Percentiles rank a stretch among this genome's conserved stretches.
Conservation (phyloP, 2,329 filamentous ascomycete species). For the Akanthomyces uredinophilus region DNA sequence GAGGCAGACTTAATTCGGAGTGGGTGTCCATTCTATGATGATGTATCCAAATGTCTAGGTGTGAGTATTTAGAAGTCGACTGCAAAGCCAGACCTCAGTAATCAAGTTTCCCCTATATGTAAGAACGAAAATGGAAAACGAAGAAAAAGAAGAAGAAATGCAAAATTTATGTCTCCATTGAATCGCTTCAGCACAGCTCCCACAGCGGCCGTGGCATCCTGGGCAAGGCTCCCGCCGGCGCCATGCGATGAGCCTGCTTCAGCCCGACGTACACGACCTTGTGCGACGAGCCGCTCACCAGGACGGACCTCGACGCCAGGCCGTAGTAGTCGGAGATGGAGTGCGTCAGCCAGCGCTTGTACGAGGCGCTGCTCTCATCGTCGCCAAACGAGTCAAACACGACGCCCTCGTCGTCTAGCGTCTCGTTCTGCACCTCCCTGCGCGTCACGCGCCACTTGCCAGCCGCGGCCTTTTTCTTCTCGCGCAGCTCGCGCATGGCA, state of each 20-base stretch:
- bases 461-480: slow-evolving; percentile 39
- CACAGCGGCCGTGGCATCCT: slow-evolving; percentile 58
- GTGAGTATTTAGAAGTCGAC: not conserved
- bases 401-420: slow-evolving; percentile 53
- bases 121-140: not conserved
- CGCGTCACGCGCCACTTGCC: slow-evolving; percentile 43
- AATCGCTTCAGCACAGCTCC: slow-evolving; percentile 47
- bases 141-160: not conserved
- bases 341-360: slow-evolving; percentile 85
- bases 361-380: slow-evolving; percentile 69
- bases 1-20: not conserved
- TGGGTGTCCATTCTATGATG: not conserved
- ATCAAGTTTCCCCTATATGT: not conserved
- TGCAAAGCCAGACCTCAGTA: not conserved
- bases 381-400: slow-evolving; percentile 76
- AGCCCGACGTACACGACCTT: slow-evolving; percentile 81
- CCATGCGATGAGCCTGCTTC: slow-evolving; percentile 39
- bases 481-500: slow-evolving; percentile 42
- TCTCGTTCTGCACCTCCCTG: slow-evolving; percentile 53
- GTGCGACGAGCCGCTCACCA: slow-evolving; percentile 62
- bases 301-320: slow-evolving; percentile 75
- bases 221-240: slow-evolving; percentile 19
- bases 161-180: not conserved
- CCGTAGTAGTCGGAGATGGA: slow-evolving; percentile 91
- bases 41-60: not conserved